Evolutionary conservation across 257 asterid species (phyloP), one percentile per base, ranked within the genome.

Genomic region (Jacaranda mimosifolia): DNA sequence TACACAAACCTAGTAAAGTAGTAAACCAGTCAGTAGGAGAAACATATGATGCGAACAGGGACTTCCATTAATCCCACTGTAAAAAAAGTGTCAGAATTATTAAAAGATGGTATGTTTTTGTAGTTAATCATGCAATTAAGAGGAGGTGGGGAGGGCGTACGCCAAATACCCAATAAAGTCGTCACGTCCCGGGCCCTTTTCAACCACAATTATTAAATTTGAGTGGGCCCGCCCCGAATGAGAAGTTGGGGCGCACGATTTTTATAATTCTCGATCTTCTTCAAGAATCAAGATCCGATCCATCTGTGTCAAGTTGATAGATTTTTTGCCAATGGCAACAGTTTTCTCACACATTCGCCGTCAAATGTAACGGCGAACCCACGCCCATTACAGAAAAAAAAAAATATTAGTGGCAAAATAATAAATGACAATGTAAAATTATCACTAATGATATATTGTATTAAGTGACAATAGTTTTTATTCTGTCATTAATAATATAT

Each of bases 361-460:
- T 81, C 82, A 82, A 79, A 56, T 85, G 52, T 84, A 79, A 84
- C 88, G 88, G 85, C 68, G 81, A 80, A 21, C 12, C 83, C 74
- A 71, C 80, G 86, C 62, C n/a, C n/a, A n/a, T n/a, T n/a, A n/a
- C n/a, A n/a, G n/a, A n/a, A n/a, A n/a, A n/a, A n/a, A n/a, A n/a
- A n/a, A n/a, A n/a, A n/a, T n/a, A 26, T 26, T 26, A 2, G 32
- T 26, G 2, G 2, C 2, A 26, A 26, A 26, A 26, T 26, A 26
- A 26, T 26, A 26, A 26, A 26, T 26, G 2, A 26, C 2, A 26
- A 26, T 26, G 2, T 53, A 18, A 7, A 59, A 38, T 10, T 63
- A 63, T 19, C 13, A 18, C 9, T n/a, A 42, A 4, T 42, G 6
- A 4, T 42, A 8, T 48, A 46, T 11, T 46, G 6, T 12, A 3